Percentiles rank a stretch among this genome's conserved stretches.
phyloP scores from a whole-genome alignment of 495 filamentous ascomycete genomes.

The Aspergillus panamensis region DNA sequence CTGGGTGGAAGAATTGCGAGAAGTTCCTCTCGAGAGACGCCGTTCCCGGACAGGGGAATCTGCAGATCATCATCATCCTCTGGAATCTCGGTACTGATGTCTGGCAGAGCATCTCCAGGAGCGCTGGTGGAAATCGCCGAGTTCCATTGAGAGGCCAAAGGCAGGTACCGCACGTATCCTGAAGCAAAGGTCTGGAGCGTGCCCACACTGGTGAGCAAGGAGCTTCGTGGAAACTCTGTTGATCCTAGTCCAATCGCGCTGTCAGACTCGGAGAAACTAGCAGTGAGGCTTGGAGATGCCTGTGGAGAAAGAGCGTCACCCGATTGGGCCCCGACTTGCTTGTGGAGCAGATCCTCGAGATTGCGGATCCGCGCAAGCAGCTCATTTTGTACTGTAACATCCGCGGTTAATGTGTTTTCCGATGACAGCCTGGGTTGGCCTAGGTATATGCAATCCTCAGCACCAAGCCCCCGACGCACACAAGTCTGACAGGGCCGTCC shows the following conservation, averaged over 20 bases:
- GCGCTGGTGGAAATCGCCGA: slow-evolving; percentile 29
- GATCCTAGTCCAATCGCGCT: slow-evolving; percentile 20
- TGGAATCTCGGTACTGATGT: slow-evolving; percentile 30
- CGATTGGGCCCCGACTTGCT: slow-evolving; percentile 26
- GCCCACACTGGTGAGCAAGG: slow-evolving; percentile 29
- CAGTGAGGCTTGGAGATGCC: slow-evolving; percentile 29
- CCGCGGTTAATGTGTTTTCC: slow-evolving; percentile 27
- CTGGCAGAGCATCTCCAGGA: slow-evolving; percentile 29
- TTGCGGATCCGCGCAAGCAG: slow-evolving; percentile 38
- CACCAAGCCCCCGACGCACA: slow-evolving; percentile 37
- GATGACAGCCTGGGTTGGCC: slow-evolving; percentile 39
- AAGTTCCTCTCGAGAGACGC: slow-evolving; percentile 30
- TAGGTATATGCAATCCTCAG: slow-evolving; percentile 43
- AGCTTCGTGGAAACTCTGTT: slow-evolving; percentile 18
- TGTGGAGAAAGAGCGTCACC: slow-evolving; percentile 31
- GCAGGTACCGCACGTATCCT: slow-evolving; percentile 43
- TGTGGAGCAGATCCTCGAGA: slow-evolving; percentile 38
- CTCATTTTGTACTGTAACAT: slow-evolving; percentile 33
- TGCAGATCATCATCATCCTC: slow-evolving; percentile 40
- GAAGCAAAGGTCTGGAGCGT: slow-evolving; percentile 34
- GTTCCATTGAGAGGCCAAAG: slow-evolving; percentile 37
- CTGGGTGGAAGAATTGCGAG: slow-evolving; percentile 37
- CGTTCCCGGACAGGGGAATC: slow-evolving; percentile 32
- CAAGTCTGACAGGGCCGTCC: slow-evolving; percentile 42
- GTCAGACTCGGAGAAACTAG: slow-evolving; percentile 34